phyloP scores from a whole-genome alignment of 2,329 filamentous ascomycete species.

The Tolypocladium guangdongense region DNA sequence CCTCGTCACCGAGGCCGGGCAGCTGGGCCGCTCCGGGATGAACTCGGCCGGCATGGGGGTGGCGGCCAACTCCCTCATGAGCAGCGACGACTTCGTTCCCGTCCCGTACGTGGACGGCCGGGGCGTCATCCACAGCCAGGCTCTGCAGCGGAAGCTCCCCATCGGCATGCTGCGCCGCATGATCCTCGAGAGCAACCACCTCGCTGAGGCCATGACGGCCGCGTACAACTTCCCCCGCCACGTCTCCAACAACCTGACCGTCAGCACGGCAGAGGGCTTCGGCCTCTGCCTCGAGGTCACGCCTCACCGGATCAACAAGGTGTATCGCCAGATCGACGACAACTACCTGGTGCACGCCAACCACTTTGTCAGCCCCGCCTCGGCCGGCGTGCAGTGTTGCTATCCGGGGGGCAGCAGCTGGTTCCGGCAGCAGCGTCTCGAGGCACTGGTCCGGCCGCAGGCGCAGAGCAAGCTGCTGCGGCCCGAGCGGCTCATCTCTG shows the following conservation, averaged over 20 bases:
- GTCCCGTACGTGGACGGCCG: not conserved
- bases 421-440: constrained; percentile 8
- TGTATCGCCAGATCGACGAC: constrained; percentile 7
- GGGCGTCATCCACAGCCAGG: not conserved
- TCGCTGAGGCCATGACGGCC: constrained; percentile 7
- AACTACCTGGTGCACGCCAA: constrained; percentile 15
- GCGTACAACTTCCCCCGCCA: constrained; percentile 10
- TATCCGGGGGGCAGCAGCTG: constrained; percentile 12
- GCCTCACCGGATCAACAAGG: constrained; percentile 7
- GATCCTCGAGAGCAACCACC: constrained; percentile 10
- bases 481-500: constrained; percentile 3
- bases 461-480: not conserved
- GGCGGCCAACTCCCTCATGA: constrained; percentile 15
- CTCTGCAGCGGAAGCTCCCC: constrained; percentile 8
- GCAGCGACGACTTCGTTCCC: constrained; percentile 12
- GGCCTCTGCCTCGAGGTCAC: constrained; percentile 14
- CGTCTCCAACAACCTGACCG: constrained; percentile 14
- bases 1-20: constrained; percentile 17
- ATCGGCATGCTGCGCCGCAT: constrained; percentile 12
- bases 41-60: constrained; percentile 15
- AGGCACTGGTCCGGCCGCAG: constrained; percentile 2
- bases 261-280: constrained; percentile 10
- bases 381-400: constrained; percentile 6
- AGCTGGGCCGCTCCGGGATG: constrained; percentile 16
- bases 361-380: constrained; percentile 11